Percentiles rank a stretch among this genome's conserved stretches.
phyloP scores from a whole-genome alignment of 1,284 basidiomycete genomes.

The Tausonia pullulans region DNA sequence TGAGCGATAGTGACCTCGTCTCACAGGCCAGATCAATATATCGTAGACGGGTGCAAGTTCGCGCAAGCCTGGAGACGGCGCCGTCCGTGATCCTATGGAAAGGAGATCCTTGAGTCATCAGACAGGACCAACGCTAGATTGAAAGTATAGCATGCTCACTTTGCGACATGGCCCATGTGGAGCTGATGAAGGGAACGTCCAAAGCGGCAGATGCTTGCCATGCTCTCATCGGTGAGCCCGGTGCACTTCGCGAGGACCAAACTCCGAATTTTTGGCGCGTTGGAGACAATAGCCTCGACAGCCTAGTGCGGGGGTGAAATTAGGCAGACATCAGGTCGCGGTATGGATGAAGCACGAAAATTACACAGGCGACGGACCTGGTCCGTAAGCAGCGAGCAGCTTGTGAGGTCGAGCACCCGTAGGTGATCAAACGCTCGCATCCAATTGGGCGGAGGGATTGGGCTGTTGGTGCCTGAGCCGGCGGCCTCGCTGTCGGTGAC shows the following conservation, averaged over 20 bases:
- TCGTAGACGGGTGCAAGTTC: conserved; percentile 80
- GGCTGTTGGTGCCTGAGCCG: neutral
- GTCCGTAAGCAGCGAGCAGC: conserved; percentile 71
- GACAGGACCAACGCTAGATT: neutral
- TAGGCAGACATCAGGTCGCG: conserved; percentile 60
- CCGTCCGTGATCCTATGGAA: conserved; percentile 69
- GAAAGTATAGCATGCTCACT: conserved; percentile 29
- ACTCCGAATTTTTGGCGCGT: conserved; percentile 82
- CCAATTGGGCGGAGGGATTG: conserved; percentile 48
- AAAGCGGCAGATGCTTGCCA: conserved; percentile 74
- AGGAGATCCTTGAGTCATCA: neutral
- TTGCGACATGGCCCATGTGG: conserved; percentile 80
- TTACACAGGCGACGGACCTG: conserved; percentile 34
- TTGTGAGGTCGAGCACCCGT: conserved; percentile 80
- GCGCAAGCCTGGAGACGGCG: conserved; percentile 71
- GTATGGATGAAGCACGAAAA: too few relatives aligned
- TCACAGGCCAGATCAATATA: conserved; percentile 95
- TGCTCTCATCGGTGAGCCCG: conserved; percentile 69
- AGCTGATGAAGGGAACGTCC: conserved; percentile 91
- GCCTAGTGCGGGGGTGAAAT: conserved; percentile 66
- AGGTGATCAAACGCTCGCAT: conserved; percentile 61
- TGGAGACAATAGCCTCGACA: conserved; percentile 76
- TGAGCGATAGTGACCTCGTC: conserved; percentile 29
- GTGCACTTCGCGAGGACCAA: conserved; percentile 86
- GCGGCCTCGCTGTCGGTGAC: too few relatives aligned